A percentile compares a stretch with the other conserved stretches of the same genome.
These are phyloP conservation scores for Scutellaria barbata DNA, from an alignment of 257 asterid genomes.

Conservation along the genomic window DNA sequence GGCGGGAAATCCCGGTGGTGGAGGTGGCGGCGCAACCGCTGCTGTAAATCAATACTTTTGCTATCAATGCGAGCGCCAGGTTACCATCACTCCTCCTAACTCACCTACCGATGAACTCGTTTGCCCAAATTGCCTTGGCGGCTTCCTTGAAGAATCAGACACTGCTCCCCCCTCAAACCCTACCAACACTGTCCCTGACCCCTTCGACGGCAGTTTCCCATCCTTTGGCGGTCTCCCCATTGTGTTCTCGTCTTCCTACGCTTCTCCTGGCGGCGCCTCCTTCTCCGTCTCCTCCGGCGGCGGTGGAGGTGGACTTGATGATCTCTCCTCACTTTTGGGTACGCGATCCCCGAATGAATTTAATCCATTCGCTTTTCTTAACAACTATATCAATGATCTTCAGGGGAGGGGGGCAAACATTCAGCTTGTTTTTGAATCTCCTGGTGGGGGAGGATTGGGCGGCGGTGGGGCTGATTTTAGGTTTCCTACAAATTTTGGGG, in stretches of 20 bases:
- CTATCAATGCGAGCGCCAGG: conserved; percentile 67
- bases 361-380: conserved; percentile 62
- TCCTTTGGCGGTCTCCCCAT: conserved; percentile 40
- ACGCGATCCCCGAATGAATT: conserved; percentile 61
- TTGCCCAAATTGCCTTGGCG: conserved; percentile 78
- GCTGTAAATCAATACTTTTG: conserved; percentile 51
- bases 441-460: conserved; percentile 48
- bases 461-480: conserved; percentile 45
- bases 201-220: conserved; percentile 36
- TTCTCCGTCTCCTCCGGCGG: conserved; percentile 36
- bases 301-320: conserved; percentile 43
- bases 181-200: conserved; percentile 36
- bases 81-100: conserved; percentile 52
- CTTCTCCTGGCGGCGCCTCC: conserved; percentile 36
- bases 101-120: conserved; percentile 62
- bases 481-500: conserved; percentile 68
- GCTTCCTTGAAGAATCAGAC: conserved; percentile 72
- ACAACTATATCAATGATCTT: conserved; percentile 53
- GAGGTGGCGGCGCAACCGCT: conserved; percentile 37
- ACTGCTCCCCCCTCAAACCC: conserved; percentile 52
- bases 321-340: conserved; percentile 43
- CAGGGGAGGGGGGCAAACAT: conserved; percentile 66
- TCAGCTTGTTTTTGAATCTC: conserved; percentile 69
- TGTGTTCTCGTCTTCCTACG: conserved; percentile 46
- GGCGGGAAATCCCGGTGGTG: conserved; percentile 47